Conservation (phyloP, 2,329 filamentous ascomycete species). For the Aspergillus jensenii region DNA sequence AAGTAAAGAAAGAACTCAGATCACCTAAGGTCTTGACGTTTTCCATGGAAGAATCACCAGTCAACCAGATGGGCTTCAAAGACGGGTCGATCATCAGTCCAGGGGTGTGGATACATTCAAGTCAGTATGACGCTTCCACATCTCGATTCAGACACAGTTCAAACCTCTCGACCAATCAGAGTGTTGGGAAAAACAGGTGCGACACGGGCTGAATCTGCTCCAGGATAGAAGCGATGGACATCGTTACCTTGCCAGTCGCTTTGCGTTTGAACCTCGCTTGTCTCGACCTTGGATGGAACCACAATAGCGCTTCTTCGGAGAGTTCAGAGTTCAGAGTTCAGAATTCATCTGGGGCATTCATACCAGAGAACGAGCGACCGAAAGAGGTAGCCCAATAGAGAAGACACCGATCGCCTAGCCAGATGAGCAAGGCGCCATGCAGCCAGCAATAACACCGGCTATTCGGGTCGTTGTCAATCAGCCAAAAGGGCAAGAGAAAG, state of each 20-base stretch:
- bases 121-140: background rate
- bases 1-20: background rate
- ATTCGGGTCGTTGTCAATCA: background rate
- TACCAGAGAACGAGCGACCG: no score
- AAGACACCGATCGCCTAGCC: no score
- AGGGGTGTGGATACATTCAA: background rate
- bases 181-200: background rate
- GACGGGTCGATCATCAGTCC: background rate
- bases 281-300: background rate
- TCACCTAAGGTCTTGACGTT: conserved; percentile 1
- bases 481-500: background rate
- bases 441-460: no score
- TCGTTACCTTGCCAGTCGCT: background rate
- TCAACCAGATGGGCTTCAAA: background rate
- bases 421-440: no score
- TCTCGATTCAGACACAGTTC: background rate
- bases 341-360: no score
- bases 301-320: background rate
- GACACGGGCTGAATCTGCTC: no score
- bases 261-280: background rate
- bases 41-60: background rate
- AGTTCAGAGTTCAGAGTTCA: no score
- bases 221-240: no score
- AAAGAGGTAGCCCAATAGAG: no score
- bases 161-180: background rate